Evolutionary conservation across 1,284 basidiomycete species (phyloP), one percentile per base, ranked within the genome.

Genomic region (Fomitopsis palustris): DNA sequence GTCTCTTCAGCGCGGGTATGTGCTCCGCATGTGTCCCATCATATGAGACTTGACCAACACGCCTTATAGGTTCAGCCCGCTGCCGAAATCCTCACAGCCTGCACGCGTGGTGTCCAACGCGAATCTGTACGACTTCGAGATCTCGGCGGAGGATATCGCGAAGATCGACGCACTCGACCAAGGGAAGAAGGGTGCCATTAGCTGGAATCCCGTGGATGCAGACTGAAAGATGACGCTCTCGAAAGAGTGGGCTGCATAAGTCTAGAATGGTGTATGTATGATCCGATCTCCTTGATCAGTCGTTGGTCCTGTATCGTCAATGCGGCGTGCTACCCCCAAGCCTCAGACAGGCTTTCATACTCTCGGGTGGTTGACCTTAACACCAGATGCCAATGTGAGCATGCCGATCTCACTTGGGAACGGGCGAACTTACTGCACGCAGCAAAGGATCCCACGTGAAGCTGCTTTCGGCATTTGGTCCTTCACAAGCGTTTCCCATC

Each of bases 1-100:
- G 88, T 85, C 83, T 14, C 70, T 91, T 38, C 88, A 90, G 67
- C 82, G 80, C 54, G 65, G 67, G 81, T 70, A 43, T 29, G 64
- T 77, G 31, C 35, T 37, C 31, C 29, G 23, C 10, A 16, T 6
- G 25, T 42, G 17, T 37, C 19, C 29, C 31, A 23, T 25, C 37
- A 33, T 23, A 55, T 43, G 41, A 6, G 41, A 9, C 23, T 7
- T n/a, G 39, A 41, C 39, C 5, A 25, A 45, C 25, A 23, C 14
- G 19, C 29, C 21, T 33, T 21, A 14, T 51, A 80, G 79, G 10
- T 79, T 72, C 65, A 70, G 80, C 14, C 78, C 79, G 0, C 70
- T 85, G 9, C 82, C 83, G 12, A 84, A 85, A 64, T 81, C 78
- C 4, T 75, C 77, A 39, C 78, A 77, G 6, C 74, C 78, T 0